phyloP scores from a whole-genome alignment of 768 basidiomycete species.

The Austroboletus eburneus region DNA sequence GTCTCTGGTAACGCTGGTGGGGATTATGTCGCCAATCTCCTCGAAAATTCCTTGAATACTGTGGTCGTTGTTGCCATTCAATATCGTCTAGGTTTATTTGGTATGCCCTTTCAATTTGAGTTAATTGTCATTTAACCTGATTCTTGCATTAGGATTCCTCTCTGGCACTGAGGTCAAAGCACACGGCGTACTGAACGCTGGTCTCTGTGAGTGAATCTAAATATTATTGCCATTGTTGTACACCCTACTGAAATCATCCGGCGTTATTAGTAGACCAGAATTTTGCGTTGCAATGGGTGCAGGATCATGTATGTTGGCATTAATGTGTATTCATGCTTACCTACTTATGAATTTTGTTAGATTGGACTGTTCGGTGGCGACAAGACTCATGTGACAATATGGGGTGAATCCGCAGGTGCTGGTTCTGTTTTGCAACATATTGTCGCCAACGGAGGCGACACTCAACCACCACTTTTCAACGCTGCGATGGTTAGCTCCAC shows the following conservation, averaged over 20 bases:
- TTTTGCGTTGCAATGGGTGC: slow-evolving; percentile 35
- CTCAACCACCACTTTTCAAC: slow-evolving; percentile 31
- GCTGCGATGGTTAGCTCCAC: slow-evolving; percentile 32
- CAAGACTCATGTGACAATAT: slow-evolving; percentile 30
- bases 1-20: slow-evolving; percentile 9
- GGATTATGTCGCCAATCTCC: slow-evolving; percentile 22
- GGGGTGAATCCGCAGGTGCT: slow-evolving; percentile 34
- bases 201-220: slow-evolving; percentile 27
- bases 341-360: slow-evolving; percentile 10
- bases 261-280: slow-evolving; percentile 30
- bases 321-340: neutral
- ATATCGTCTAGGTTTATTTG: slow-evolving; percentile 35
- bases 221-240: neutral
- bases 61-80: slow-evolving; percentile 29
- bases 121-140: neutral
- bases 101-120: slow-evolving; percentile 7
- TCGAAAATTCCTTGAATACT: slow-evolving; percentile 20
- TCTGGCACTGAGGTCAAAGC: slow-evolving; percentile 28
- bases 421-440: slow-evolving; percentile 35
- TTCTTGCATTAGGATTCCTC: slow-evolving; percentile 26
- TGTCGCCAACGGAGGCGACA: slow-evolving; percentile 31
- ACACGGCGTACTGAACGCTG: slow-evolving; percentile 32
- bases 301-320: slow-evolving; percentile 26
- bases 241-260: neutral
- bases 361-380: slow-evolving; percentile 34